Base-by-base conservation (phyloP, 768 basidiomycete genomes). In the Lactarius akahatsu region DNA sequence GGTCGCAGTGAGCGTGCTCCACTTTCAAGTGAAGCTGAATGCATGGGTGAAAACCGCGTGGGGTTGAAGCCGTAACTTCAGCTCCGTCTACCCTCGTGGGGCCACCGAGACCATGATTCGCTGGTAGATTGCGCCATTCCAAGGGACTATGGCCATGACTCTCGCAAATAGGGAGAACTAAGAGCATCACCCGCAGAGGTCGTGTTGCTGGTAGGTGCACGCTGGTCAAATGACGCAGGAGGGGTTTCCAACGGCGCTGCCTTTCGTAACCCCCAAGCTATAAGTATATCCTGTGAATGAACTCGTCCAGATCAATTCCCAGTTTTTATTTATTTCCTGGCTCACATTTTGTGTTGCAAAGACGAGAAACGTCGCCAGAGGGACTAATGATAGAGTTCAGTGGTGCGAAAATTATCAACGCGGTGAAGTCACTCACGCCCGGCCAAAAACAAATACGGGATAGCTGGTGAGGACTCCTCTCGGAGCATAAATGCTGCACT, bases 371-470 rank as follows among this genome's bases (percentile, higher is more conserved):
- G 81, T 80, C 0, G 75, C 78, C 20, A 86, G 71, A 0, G 86
- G 85, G 28, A 87, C 85, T 85, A 63, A 13, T 30, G 41, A 45
- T 56, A 23, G 10, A 28, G 36, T 57, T 56, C 63, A 63, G 60
- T 11, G 63, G 7, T 59, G 71, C 56, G 70, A 66, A 23, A 26
- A 16, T 10, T 43, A 32, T 32, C 6, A 8, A 13, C 52, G 18
- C n/a, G 5, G 34, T 20, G 13, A 15, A 57, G 52, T 26, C 1
- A 69, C 83, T 71, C 65, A 86, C 85, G 68, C 16, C 80, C 76
- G 36, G 85, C 85, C 60, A 82, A 81, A 16, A 83, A 73, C 76
- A 86, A 78, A 70, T 80, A 82, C 40, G 80, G 71, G 79, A 80
- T 3, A 75, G 67, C 23, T 71, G 75, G 23, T 6, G 55, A 11